These are phyloP conservation scores for Grosmannia penicillata DNA, from an alignment of 2,329 filamentous ascomycete genomes.

Conservation along the genomic window DNA sequence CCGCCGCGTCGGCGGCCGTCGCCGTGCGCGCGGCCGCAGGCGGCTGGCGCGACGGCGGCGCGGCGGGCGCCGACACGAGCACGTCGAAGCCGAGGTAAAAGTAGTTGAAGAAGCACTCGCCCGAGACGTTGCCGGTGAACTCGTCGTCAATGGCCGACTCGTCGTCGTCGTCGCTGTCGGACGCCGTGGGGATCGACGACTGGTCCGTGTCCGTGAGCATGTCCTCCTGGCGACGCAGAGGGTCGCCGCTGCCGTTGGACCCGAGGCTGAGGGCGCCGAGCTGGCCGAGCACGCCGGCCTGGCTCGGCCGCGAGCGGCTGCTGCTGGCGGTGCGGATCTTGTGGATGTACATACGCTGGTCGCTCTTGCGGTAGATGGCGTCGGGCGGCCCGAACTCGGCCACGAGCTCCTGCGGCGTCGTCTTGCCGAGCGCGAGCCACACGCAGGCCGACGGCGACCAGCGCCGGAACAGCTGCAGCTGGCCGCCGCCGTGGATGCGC, in stretches of 20 bases:
- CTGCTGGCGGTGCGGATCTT: conserved; percentile 42
- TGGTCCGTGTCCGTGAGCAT: conserved; percentile 54
- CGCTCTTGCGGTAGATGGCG: conserved; percentile 83
- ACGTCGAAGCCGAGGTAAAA: conserved; percentile 93
- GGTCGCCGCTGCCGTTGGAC: conserved; percentile 17
- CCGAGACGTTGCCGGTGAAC: conserved; percentile 34
- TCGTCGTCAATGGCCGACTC: conserved; percentile 44
- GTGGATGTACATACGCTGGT: conserved; percentile 79
- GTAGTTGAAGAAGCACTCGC: conserved; percentile 92
- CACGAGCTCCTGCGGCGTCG: conserved; percentile 81
- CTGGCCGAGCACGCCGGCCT: conserved; percentile 13
- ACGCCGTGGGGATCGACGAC: conserved; percentile 56
- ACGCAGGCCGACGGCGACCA: conserved; percentile 32
- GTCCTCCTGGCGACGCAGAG: conserved; percentile 33
- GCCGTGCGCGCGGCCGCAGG: conserved; percentile 25
- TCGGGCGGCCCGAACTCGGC: conserved; percentile 86
- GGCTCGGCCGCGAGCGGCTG: conserved; percentile 30
- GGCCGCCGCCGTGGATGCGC: conserved; percentile 62
- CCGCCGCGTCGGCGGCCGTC: neutral
- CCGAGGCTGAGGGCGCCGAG: conserved; percentile 25
- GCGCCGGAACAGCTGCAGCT: conserved; percentile 62
- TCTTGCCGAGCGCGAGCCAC: conserved; percentile 66
- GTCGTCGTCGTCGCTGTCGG: conserved; percentile 52
- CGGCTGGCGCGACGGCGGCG: conserved; percentile 46
- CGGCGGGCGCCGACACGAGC: conserved; percentile 69